phyloP scores from a whole-genome alignment of 2,329 filamentous ascomycete species.

The Curvularia sp. region DNA sequence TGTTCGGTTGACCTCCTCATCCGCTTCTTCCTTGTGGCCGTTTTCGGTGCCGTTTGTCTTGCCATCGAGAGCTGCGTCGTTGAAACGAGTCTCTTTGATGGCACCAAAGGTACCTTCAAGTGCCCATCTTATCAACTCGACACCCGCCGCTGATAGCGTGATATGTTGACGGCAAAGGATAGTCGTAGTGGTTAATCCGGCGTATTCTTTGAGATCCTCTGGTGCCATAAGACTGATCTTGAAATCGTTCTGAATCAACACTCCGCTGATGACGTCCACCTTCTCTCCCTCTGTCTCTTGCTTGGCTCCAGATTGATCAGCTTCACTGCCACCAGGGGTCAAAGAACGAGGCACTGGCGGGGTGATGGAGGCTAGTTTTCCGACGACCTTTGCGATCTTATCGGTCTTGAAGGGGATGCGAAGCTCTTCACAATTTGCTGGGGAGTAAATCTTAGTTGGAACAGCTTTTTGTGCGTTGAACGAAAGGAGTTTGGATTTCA shows the following conservation, averaged over 20 bases:
- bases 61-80: conserved; percentile 41
- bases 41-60: conserved; percentile 50
- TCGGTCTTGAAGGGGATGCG: conserved; percentile 94
- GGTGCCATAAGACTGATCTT: conserved; percentile 97
- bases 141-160: conserved; percentile 83
- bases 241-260: conserved; percentile 96
- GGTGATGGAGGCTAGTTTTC: conserved; percentile 82
- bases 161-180: conserved; percentile 92
- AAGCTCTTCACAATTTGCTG: conserved; percentile 92
- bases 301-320: conserved; percentile 22
- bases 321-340: conserved; percentile 38
- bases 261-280: conserved; percentile 76
- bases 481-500: conserved; percentile 94
- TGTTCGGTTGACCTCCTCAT: conserved; percentile 68
- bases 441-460: conserved; percentile 91
- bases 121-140: conserved; percentile 92
- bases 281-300: conserved; percentile 32
- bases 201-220: conserved; percentile 93
- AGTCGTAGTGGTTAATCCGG: conserved; percentile 93
- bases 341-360: conserved; percentile 61
- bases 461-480: conserved; percentile 80
- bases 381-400: conserved; percentile 95
- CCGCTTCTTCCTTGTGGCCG: conserved; percentile 60
- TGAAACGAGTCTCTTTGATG: conserved; percentile 58
- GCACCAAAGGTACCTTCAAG: conserved; percentile 92